Evolutionary conservation across 108 stramenopile species (phyloP).

Genomic region (Fistulifera pelliculosa): DNA sequence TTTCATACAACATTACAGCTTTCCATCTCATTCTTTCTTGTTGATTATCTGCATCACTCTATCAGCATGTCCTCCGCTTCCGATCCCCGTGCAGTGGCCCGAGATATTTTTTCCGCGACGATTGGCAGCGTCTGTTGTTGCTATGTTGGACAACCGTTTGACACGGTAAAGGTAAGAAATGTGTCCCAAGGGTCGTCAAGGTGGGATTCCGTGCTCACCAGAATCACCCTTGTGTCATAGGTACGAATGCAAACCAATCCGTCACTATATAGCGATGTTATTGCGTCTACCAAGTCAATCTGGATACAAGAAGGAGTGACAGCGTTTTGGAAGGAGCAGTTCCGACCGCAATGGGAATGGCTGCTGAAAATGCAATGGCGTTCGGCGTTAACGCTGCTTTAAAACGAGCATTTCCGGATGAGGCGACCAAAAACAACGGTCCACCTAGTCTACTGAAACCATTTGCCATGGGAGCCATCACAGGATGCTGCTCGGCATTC

Average conservation of each 20-base stretch:
- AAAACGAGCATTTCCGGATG: constrained; percentile 78
- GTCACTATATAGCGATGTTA: constrained; percentile 29
- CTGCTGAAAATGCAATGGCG: constrained; percentile 83
- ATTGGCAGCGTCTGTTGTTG: constrained; percentile 73
- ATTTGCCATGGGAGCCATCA: constrained; percentile 78
- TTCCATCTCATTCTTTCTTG: no score
- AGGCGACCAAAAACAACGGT: constrained; percentile 7
- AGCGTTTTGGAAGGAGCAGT: constrained; percentile 70
- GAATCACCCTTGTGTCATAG: neutral
- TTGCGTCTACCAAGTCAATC: constrained; percentile 33
- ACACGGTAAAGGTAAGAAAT: constrained; percentile 62
- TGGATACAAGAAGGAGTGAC: constrained; percentile 39
- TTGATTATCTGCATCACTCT: neutral
- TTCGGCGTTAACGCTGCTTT: constrained; percentile 86
- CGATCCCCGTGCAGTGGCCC: constrained; percentile 53
- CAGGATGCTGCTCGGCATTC: constrained; percentile 71
- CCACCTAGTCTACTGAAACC: constrained; percentile 62
- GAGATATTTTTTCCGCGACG: constrained; percentile 79
- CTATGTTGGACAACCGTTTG: constrained; percentile 69
- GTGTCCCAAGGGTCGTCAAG: neutral
- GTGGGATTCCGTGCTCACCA: neutral
- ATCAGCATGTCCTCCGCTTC: constrained; percentile 8
- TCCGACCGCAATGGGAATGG: constrained; percentile 82
- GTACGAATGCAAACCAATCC: constrained; percentile 80
- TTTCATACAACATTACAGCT: no score